phyloP scores from a whole-genome alignment of 2,329 filamentous ascomycete genomes.

The Aspergillus unguis region DNA sequence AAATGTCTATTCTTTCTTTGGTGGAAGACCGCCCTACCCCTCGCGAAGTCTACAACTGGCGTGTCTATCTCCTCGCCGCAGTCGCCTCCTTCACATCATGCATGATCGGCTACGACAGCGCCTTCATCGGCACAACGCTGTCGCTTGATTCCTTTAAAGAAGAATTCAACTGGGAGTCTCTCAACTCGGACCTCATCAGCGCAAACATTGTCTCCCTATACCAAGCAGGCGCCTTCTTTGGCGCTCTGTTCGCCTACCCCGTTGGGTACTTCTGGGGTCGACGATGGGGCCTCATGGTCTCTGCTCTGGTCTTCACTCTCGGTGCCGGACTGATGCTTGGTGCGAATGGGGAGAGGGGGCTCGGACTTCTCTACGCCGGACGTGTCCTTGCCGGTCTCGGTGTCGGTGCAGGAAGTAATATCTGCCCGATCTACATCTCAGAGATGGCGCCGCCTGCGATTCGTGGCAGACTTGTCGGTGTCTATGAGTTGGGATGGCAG shows the following conservation, averaged over 20 bases:
- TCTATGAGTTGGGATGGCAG: slow-evolving; percentile 57
- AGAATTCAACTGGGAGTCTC: slow-evolving; percentile 63
- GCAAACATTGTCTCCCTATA: slow-evolving; percentile 78
- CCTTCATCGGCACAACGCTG: slow-evolving; percentile 76
- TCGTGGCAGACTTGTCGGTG: slow-evolving; percentile 57
- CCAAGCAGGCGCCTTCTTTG: slow-evolving; percentile 81
- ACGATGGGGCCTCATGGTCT: slow-evolving; percentile 60
- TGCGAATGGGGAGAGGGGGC: slow-evolving; percentile 57
- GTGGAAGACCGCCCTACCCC: slow-evolving; percentile 53
- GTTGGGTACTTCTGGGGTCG: slow-evolving; percentile 66
- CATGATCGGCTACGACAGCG: slow-evolving; percentile 64
- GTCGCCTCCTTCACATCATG: slow-evolving; percentile 57
- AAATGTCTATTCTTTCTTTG: slow-evolving; percentile 38
- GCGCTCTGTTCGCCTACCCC: slow-evolving; percentile 66
- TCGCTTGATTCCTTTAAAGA: slow-evolving; percentile 64
- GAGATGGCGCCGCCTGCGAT: slow-evolving; percentile 58
- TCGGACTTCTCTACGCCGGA: slow-evolving; percentile 60
- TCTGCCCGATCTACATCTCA: slow-evolving; percentile 60
- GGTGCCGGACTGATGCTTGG: slow-evolving; percentile 72
- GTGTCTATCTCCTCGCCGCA: slow-evolving; percentile 53
- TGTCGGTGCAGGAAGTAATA: slow-evolving; percentile 55
- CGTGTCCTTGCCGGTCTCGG: slow-evolving; percentile 57
- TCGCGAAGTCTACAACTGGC: slow-evolving; percentile 59
- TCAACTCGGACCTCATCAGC: slow-evolving; percentile 55
- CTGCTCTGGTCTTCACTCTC: slow-evolving; percentile 62